These are phyloP conservation scores for Glutinoglossum americanum DNA, from an alignment of 495 filamentous ascomycete species.

Conservation along the genomic window DNA sequence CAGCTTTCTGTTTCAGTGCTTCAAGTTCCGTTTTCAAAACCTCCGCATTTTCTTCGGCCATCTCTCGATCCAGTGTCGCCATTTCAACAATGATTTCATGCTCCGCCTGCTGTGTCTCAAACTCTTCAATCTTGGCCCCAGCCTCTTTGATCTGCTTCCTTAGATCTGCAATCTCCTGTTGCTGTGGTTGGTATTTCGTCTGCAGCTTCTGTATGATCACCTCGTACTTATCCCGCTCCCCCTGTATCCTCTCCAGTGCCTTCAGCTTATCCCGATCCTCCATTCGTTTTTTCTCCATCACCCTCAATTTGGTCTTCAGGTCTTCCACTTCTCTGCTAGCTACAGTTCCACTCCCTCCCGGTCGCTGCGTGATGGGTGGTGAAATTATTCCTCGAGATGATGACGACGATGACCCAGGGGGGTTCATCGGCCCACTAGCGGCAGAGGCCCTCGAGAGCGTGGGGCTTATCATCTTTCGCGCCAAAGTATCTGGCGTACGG, in stretches of 20 bases:
- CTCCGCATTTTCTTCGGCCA: constrained; percentile 88
- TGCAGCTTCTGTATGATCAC: constrained; percentile 79
- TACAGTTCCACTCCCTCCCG: constrained; percentile 12
- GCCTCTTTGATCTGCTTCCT: constrained; percentile 58
- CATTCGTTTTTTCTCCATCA: constrained; percentile 59
- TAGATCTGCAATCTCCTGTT: constrained; percentile 57
- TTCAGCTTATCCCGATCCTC: constrained; percentile 84
- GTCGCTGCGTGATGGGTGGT: background rate
- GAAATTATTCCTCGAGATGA: background rate
- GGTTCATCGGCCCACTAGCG: background rate
- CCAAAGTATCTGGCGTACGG: background rate
- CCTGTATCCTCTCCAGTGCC: constrained; percentile 48
- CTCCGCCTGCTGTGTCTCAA: constrained; percentile 57
- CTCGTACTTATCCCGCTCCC: constrained; percentile 71
- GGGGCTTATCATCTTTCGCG: background rate
- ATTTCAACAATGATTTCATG: constrained; percentile 73
- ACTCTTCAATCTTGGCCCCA: constrained; percentile 38
- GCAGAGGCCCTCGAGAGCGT: background rate
- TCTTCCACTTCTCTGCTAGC: constrained; percentile 51
- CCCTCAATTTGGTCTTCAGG: constrained; percentile 51
- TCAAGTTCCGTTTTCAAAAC: constrained; percentile 60
- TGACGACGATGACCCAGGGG: background rate
- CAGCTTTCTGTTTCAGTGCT: constrained; percentile 44
- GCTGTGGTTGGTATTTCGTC: constrained; percentile 69
- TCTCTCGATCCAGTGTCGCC: constrained; percentile 74